These are phyloP conservation scores for Powellomyces hirtus DNA, from an alignment of 192 early-diverging fungal genomes.

Conservation along the genomic window DNA sequence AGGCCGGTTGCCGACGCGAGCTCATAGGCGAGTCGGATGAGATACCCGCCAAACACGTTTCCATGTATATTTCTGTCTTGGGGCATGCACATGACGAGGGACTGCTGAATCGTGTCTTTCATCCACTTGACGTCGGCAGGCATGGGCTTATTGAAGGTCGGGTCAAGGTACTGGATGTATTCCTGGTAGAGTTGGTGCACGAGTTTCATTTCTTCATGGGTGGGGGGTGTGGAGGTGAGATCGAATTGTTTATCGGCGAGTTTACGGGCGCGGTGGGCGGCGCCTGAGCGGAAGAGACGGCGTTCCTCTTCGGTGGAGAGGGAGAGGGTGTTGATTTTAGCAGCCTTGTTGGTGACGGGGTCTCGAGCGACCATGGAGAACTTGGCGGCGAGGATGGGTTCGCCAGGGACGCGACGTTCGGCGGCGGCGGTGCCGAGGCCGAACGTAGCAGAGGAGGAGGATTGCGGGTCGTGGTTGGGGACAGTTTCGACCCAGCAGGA, in stretches of 20 bases:
- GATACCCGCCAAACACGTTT: constrained; percentile 72
- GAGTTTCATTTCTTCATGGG: constrained; percentile 67
- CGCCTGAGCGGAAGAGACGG: constrained; percentile 65
- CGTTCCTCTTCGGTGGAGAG: constrained; percentile 74
- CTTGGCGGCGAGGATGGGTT: constrained; percentile 71
- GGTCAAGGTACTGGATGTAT: constrained; percentile 60
- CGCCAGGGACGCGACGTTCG: constrained; percentile 28
- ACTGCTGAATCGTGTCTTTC: constrained; percentile 72
- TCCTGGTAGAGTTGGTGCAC: constrained; percentile 74
- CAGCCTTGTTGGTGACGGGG: constrained; percentile 64
- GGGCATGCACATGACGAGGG: constrained; percentile 68
- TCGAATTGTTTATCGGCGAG: constrained; percentile 39
- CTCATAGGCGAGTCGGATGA: constrained; percentile 86
- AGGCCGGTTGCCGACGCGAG: constrained; percentile 76
- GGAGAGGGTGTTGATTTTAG: constrained; percentile 69
- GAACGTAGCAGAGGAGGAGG: neutral
- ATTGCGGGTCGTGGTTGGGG: neutral
- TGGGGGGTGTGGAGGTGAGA: constrained; percentile 71
- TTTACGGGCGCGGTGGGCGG: constrained; percentile 55
- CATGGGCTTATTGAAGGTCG: constrained; percentile 20
- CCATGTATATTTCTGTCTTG: constrained; percentile 80
- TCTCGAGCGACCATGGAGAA: constrained; percentile 86
- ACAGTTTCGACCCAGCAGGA: constrained; percentile 37
- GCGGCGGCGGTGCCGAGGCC: constrained; percentile 46
- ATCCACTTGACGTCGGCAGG: constrained; percentile 59